Evolutionary conservation across 2,329 filamentous ascomycete species (phyloP).

Genomic region (Elsinoe australis): DNA sequence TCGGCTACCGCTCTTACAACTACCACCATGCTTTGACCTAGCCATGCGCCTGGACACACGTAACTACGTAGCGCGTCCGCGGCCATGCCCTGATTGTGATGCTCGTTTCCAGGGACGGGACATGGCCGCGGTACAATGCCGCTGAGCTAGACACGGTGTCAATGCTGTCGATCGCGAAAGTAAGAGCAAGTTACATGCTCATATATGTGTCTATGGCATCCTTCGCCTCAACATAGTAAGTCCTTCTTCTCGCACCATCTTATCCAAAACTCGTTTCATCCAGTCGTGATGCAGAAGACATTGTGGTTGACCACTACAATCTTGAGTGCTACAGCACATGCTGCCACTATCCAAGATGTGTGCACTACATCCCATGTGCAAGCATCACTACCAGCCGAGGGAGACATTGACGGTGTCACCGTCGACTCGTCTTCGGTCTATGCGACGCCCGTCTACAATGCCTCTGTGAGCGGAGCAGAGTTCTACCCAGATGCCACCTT

Average conservation of each 20-base stretch:
- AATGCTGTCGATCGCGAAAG: too few species aligned
- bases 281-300: conserved; percentile 6
- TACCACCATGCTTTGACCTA: neutral
- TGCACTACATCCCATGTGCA: conserved; percentile 20
- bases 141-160: neutral
- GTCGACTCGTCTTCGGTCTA: conserved; percentile 36
- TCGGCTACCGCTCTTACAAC: neutral
- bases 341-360: conserved; percentile 19
- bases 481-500: conserved; percentile 30
- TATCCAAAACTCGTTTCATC: too few species aligned
- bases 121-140: neutral
- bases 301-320: neutral
- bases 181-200: too few species aligned
- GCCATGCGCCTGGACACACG: neutral
- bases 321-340: neutral
- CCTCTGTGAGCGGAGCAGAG: conserved; percentile 25
- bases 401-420: conserved; percentile 28
- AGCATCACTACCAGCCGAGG: conserved; percentile 19
- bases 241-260: neutral
- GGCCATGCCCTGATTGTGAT: neutral
- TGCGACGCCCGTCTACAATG: conserved; percentile 31
- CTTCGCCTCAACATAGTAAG: neutral
- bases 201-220: too few species aligned
- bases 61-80: neutral
- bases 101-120: neutral